phyloP scores from a whole-genome alignment of 106 monocot species.

The Dendrobium chrysotoxum region DNA sequence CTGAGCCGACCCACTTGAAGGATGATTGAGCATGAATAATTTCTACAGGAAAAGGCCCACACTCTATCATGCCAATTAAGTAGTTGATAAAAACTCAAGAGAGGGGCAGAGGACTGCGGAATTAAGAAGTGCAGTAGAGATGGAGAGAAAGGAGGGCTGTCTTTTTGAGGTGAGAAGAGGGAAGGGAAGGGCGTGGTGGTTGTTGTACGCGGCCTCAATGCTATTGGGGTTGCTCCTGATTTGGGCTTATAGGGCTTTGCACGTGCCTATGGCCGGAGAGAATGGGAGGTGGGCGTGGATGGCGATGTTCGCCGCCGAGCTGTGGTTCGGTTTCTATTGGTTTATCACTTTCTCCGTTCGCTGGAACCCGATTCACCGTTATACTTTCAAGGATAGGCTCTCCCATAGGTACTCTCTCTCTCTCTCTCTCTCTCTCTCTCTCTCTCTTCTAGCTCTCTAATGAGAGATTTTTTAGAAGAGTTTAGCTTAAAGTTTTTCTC shows the following conservation, averaged over 20 bases:
- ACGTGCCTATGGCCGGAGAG: conserved; percentile 20
- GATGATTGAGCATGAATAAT: too few species aligned
- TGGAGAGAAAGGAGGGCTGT: background rate
- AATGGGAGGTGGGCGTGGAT: conserved; percentile 40
- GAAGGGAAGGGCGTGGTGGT: conserved; percentile 26
- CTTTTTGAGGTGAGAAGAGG: conserved; percentile 40
- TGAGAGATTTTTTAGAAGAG: background rate
- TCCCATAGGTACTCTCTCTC: conserved; percentile 29
- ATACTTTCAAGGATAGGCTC: conserved; percentile 51
- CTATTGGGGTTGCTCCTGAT: conserved; percentile 25
- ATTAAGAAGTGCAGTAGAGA: background rate
- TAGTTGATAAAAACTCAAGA: too few species aligned
- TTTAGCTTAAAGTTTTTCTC: too few species aligned
- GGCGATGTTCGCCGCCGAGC: conserved; percentile 46
- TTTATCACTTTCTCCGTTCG: conserved; percentile 46
- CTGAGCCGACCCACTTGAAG: too few species aligned
- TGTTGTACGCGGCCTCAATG: conserved; percentile 28
- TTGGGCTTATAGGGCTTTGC: conserved; percentile 32
- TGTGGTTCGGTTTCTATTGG: conserved; percentile 65
- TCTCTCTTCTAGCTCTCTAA: background rate
- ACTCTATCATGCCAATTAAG: too few species aligned
- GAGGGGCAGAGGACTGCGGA: background rate
- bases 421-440: conserved; percentile 5
- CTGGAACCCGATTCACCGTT: conserved; percentile 40
- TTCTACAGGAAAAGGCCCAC: too few species aligned